A percentile compares a stretch with the other conserved stretches of the same genome.
phyloP scores from a whole-genome alignment of 2,329 filamentous ascomycete genomes.

The Botrytis sinoallii region DNA sequence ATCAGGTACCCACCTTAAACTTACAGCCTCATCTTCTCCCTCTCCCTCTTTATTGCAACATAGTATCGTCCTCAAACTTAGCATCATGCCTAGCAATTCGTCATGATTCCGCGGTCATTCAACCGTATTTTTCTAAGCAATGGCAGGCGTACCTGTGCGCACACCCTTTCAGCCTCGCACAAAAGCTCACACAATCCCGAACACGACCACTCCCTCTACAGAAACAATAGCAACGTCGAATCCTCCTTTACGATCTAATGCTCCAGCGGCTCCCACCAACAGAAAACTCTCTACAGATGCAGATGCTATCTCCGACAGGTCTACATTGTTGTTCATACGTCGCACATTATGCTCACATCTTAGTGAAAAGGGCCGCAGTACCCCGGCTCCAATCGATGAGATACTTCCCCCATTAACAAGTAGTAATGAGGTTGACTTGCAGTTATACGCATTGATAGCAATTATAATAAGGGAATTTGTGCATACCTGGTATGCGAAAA shows the following conservation, averaged over 20 bases:
- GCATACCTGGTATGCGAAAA: constrained; percentile 87
- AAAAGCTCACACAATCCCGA: constrained; percentile 11
- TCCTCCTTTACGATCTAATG: constrained; percentile 22
- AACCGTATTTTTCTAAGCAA: constrained; percentile 4
- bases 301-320: constrained; percentile 68
- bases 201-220: constrained; percentile 6
- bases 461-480: constrained; percentile 89
- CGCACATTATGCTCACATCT: constrained; percentile 76
- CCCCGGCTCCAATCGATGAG: constrained; percentile 67
- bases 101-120: constrained; percentile 5
- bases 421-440: constrained; percentile 87
- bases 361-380: constrained; percentile 53
- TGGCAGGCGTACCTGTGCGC: constrained; percentile 17
- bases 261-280: constrained; percentile 32
- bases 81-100: neutral
- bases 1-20: neutral
- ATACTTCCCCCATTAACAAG: constrained; percentile 88
- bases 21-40: neutral
- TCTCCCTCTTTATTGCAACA: neutral
- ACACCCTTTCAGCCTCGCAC: constrained; percentile 20
- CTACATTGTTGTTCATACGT: constrained; percentile 78
- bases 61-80: neutral
- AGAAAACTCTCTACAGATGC: constrained; percentile 46
- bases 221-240: constrained; percentile 3
- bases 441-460: constrained; percentile 89